Evolutionary conservation across 2,329 filamentous ascomycete species (phyloP).

Genomic region (Fusarium nanum): DNA sequence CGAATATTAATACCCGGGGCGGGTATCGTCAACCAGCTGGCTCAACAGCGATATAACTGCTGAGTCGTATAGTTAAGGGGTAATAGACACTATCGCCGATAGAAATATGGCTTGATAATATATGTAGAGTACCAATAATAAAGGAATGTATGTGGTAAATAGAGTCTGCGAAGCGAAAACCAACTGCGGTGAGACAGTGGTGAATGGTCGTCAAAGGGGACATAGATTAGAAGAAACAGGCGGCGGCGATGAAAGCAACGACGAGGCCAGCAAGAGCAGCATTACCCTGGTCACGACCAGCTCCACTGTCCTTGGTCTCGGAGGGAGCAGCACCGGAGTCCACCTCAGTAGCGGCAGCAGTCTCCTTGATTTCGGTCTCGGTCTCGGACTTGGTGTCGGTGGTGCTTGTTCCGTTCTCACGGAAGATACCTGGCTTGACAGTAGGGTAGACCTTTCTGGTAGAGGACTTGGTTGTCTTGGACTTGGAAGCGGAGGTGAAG

Average conservation of each 20-base stretch:
- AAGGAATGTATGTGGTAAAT: conserved; percentile 37
- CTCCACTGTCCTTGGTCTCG: conserved; percentile 58
- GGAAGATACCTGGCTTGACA: conserved; percentile 62
- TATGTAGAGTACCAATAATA: conserved; percentile 45
- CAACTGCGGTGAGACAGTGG: conserved; percentile 35
- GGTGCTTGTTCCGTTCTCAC: conserved; percentile 60
- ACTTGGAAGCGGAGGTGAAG: conserved; percentile 40
- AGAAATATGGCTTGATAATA: conserved; percentile 45
- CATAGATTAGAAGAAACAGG: conserved; percentile 58
- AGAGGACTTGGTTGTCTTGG: conserved; percentile 34
- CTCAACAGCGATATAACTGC: conserved; percentile 4
- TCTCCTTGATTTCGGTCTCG: conserved; percentile 17
- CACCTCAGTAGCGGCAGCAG: conserved; percentile 42
- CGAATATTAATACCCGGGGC: conserved; percentile 34
- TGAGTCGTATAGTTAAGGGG: conserved; percentile 31
- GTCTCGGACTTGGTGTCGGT: conserved; percentile 27
- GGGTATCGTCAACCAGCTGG: conserved; percentile 30
- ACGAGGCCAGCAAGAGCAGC: conserved; percentile 65
- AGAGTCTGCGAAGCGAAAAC: conserved; percentile 41
- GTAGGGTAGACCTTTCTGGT: conserved; percentile 35
- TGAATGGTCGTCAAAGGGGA: conserved; percentile 19
- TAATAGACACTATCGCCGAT: conserved; percentile 53
- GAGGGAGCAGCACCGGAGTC: conserved; percentile 49
- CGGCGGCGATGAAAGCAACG: conserved; percentile 66
- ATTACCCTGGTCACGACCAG: conserved; percentile 60